Evolutionary conservation across 805 yeast genomes (phyloP), one percentile per base, ranked within the genome.

Genomic region (Starmera amethionina): DNA sequence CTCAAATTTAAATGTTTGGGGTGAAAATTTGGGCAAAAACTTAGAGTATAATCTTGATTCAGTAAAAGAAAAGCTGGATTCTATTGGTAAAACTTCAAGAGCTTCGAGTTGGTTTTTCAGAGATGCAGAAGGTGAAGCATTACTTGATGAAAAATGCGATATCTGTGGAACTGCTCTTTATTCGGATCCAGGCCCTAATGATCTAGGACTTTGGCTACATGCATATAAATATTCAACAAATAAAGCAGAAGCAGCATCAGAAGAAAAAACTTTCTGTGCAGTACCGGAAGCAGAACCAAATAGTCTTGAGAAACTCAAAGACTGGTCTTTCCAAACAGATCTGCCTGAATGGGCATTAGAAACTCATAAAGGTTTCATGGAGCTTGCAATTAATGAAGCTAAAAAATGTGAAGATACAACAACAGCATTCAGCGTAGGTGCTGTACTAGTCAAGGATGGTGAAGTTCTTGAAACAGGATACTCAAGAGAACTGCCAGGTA

Each of bases 391-490:
- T 11, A 71, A 70, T 25, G 78, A 84, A 53, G 97, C 97, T 0
- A 64, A 70, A 19, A 81, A 82, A 53, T 86, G 96, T 54, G 86
- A 75, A 4, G 82, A 82, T 19, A 82, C 95, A 0, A 75, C 74
- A 30, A 83, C 95, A 0, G 96, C 95, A 18, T 90, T 83, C 56
- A 78, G 89, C 46, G 97, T 93, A n/a, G 98, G 98, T 6, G 94
- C 96, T 0, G 79, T 87, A 0, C 64, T 93, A 5, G 90, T 77
- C 0, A 62, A 71, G 41, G 82, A 83, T 32, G 72, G 71, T 18
- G 53, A 72, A 39, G 65, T 90, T 0, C 56, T 93, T n/a, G 70
- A 82, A 8, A 77, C 85, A 0, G 98, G 98, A 0, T 87, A 75
- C 54, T 86, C 97, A 0, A 70, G 97, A 40, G 98, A 93, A 59